These are phyloP conservation scores for Phytopythium chamaehyphon DNA, from an alignment of 352 stramenopile species.

Conservation along the genomic window DNA sequence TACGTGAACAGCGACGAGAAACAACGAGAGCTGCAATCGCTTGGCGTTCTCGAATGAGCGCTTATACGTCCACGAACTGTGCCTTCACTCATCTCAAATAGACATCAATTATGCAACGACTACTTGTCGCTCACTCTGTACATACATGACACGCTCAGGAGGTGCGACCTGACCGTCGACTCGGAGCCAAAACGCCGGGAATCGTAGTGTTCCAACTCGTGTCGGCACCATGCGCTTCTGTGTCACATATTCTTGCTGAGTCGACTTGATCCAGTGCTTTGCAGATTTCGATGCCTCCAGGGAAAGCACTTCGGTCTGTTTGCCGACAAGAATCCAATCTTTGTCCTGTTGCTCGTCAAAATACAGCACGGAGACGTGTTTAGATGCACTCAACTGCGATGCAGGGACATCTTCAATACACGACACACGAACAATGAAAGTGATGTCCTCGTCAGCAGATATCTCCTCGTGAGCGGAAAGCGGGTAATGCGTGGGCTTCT, in stretches of 20 bases:
- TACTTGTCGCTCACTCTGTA: conserved; percentile 32
- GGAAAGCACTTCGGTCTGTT: conserved; percentile 44
- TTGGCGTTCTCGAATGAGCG: conserved; percentile 38
- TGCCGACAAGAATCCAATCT: conserved; percentile 73
- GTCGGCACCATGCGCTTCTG: conserved; percentile 46
- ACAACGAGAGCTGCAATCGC: conserved; percentile 42
- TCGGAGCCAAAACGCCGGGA: conserved; percentile 47
- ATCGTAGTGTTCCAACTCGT: conserved; percentile 38
- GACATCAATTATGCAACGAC: conserved; percentile 15
- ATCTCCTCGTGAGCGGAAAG: conserved; percentile 16
- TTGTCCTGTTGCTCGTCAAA: conserved; percentile 41
- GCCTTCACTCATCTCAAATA: too few relatives aligned
- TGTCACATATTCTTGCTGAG: conserved; percentile 23
- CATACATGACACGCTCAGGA: conserved; percentile 30
- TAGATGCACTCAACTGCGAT: conserved; percentile 4
- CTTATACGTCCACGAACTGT: too few relatives aligned
- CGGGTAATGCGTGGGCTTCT: conserved; percentile 5
- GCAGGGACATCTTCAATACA: conserved; percentile 12
- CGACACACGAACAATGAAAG: conserved; percentile 40
- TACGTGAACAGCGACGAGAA: conserved; percentile 71
- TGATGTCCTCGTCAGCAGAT: conserved; percentile 34
- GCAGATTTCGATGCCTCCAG: conserved; percentile 8
- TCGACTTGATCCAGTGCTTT: neutral
- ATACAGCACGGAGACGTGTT: conserved; percentile 26
- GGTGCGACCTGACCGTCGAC: conserved; percentile 12